phyloP scores from a whole-genome alignment of 345 rosid species.

The Arabis alpina region DNA sequence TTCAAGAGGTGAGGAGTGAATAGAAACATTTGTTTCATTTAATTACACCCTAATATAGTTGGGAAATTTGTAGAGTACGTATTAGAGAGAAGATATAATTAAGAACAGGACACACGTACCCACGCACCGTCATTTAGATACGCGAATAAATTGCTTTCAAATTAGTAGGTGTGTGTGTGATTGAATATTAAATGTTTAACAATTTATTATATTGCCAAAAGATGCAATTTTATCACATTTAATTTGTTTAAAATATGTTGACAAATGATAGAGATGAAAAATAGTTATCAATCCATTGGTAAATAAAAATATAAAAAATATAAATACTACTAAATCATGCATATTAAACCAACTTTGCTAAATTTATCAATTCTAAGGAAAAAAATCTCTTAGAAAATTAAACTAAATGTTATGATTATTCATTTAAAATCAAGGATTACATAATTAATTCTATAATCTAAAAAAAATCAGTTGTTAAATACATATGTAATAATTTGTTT shows the following conservation, averaged over 20 bases:
- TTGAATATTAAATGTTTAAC: constrained; percentile 1
- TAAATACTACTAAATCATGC: background rate
- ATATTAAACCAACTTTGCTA: background rate
- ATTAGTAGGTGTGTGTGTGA: constrained; percentile 21
- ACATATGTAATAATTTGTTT: background rate
- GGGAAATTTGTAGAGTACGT: constrained; percentile 21
- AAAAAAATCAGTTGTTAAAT: background rate
- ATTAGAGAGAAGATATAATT: constrained; percentile 16
- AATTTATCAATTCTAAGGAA: too few relatives aligned
- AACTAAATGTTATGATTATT: background rate
- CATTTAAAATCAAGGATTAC: too few relatives aligned
- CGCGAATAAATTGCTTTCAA: constrained; percentile 31
- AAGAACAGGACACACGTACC: constrained; percentile 27
- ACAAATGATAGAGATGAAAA: background rate
- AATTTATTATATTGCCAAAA: constrained; percentile 1
- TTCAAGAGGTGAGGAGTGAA: background rate
- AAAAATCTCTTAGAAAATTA: too few relatives aligned
- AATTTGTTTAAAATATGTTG: background rate
- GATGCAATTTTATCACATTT: background rate
- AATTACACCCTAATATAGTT: constrained; percentile 17
- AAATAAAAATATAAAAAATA: background rate
- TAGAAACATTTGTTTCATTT: constrained; percentile 21
- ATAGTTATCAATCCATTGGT: background rate
- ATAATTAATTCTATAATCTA: background rate
- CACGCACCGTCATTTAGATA: constrained; percentile 27